Evolutionary conservation across 179 eudicot genomes (phyloP).

Genomic region (Corrigiola litoralis): DNA sequence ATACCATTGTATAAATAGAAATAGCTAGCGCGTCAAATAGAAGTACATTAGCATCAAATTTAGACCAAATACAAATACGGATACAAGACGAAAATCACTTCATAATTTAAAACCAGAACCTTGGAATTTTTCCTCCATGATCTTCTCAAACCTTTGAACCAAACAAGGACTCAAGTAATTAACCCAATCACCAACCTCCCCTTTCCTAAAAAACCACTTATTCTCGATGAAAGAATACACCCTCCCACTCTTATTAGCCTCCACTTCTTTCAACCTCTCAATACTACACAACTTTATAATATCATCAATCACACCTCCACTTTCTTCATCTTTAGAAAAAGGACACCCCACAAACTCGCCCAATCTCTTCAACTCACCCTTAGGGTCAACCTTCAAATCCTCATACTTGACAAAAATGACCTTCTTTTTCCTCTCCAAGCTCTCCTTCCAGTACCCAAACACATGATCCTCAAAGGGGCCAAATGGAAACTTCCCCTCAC

Average conservation of each 20-base stretch:
- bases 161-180: constrained; percentile 18
- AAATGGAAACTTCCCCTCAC: constrained; percentile 30
- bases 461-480: constrained; percentile 32
- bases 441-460: constrained; percentile 28
- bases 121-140: constrained; percentile 15
- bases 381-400: constrained; percentile 24
- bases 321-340: constrained; percentile 21
- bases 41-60: too few relatives aligned
- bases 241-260: constrained; percentile 29
- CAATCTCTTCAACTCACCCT: constrained; percentile 16
- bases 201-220: constrained; percentile 29
- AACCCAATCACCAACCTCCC: constrained; percentile 34
- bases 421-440: constrained; percentile 15
- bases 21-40: too few relatives aligned
- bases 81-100: background rate
- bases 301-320: constrained; percentile 22
- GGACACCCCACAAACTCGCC: constrained; percentile 27
- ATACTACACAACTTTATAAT: constrained; percentile 27
- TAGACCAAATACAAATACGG: too few relatives aligned
- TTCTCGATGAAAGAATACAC: constrained; percentile 25
- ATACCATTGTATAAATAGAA: too few relatives aligned
- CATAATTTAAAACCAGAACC: constrained; percentile 18
- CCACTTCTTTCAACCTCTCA: constrained; percentile 24
- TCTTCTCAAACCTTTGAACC: constrained; percentile 16
- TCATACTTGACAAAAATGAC: constrained; percentile 31